phyloP scores from a whole-genome alignment of 768 basidiomycete species.

The Phanerochaete carnosa region DNA sequence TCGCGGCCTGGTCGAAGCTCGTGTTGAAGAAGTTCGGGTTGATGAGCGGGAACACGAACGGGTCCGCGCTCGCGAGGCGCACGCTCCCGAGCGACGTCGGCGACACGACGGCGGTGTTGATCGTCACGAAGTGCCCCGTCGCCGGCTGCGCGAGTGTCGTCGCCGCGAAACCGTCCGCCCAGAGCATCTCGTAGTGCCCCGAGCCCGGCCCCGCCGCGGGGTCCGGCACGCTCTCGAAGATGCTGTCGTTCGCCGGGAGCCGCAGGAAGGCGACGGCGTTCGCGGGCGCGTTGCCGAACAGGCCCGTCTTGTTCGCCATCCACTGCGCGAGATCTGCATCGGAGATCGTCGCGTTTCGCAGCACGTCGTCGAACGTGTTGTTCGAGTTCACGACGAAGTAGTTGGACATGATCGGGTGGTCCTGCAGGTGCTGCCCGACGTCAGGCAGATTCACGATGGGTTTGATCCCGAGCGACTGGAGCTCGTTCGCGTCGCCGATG shows the following conservation, averaged over 20 bases:
- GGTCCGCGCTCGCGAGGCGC: conserved; percentile 16
- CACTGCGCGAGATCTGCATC: conserved; percentile 17
- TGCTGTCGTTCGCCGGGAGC: neutral
- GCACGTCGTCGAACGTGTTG: conserved; percentile 7
- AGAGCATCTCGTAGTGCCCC: conserved; percentile 2
- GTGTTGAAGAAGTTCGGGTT: conserved; percentile 21
- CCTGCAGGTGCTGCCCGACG: conserved; percentile 30
- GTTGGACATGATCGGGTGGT: conserved; percentile 11
- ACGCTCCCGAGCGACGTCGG: conserved; percentile 18
- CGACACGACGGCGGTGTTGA: conserved; percentile 9
- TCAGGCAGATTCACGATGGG: conserved; percentile 32
- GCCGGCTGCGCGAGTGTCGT: conserved; percentile 2
- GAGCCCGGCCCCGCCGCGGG: conserved; percentile 32
- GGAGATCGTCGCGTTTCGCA: conserved; percentile 8
- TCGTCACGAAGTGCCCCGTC: conserved; percentile 7
- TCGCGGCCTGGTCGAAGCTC: conserved; percentile 25
- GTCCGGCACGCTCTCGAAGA: conserved; percentile 28
- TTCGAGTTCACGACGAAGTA: conserved; percentile 3
- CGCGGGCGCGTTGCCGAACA: conserved; percentile 20
- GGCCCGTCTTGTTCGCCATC: conserved; percentile 28
- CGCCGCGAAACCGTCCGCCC: neutral
- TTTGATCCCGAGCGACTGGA: conserved; percentile 27
- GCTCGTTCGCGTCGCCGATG: conserved; percentile 30
- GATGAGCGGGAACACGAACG: conserved; percentile 22
- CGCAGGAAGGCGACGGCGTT: conserved; percentile 29